These are phyloP conservation scores for Teunomyces gatunensis DNA, from an alignment of 805 yeast species.

Conservation along the genomic window DNA sequence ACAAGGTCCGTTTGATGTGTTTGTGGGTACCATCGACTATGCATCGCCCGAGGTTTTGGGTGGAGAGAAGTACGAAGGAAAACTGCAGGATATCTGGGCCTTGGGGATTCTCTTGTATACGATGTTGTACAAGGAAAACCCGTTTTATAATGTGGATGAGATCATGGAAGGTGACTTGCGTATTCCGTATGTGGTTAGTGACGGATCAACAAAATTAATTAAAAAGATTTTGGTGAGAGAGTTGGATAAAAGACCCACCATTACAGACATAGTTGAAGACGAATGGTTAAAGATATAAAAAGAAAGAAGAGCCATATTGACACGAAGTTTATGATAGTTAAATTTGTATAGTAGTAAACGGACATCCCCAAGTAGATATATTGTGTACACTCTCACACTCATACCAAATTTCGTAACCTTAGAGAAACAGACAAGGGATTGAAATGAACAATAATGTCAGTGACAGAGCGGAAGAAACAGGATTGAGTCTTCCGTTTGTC, in stretches of 20 bases:
- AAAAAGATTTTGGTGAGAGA: slow-evolving; percentile 66
- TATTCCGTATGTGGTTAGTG: slow-evolving; percentile 65
- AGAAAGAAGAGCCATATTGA: slow-evolving; percentile 1
- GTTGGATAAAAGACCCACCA: slow-evolving; percentile 64
- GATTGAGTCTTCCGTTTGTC: not conserved
- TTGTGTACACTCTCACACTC: not conserved
- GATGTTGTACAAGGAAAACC: slow-evolving; percentile 88
- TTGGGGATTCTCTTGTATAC: slow-evolving; percentile 89
- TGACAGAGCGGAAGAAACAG: not conserved
- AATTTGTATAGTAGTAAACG: not conserved
- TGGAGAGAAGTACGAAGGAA: slow-evolving; percentile 88
- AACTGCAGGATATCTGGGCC: slow-evolving; percentile 97
- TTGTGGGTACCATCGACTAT: slow-evolving; percentile 95
- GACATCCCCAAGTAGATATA: too few relatives aligned
- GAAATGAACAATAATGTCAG: not conserved
- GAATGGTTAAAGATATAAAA: slow-evolving; percentile 50
- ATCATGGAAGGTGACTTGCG: slow-evolving; percentile 86
- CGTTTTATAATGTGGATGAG: slow-evolving; percentile 93
- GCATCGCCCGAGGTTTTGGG: slow-evolving; percentile 95
- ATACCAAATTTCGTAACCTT: too few relatives aligned
- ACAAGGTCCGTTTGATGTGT: slow-evolving; percentile 95
- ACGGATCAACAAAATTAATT: slow-evolving; percentile 59
- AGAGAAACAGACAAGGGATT: not conserved
- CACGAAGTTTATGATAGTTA: slow-evolving; percentile 2
- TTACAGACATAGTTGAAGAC: slow-evolving; percentile 66